These are phyloP conservation scores for Massospora cicadina DNA, from an alignment of 371 early-diverging fungal species.

Conservation along the genomic window DNA sequence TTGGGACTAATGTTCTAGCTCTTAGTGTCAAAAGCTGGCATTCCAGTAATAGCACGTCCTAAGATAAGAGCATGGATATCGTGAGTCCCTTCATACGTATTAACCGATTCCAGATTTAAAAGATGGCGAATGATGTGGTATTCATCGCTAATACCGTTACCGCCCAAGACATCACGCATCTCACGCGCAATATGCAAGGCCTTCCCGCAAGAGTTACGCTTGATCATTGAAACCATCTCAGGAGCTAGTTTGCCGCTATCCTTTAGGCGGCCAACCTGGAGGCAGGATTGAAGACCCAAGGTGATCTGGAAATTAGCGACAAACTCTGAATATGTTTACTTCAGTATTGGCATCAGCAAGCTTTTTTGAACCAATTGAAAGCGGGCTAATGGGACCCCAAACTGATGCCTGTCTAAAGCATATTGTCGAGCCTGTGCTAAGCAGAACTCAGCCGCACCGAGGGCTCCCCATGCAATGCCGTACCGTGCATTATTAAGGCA, in stretches of 20 bases:
- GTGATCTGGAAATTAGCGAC: constrained; percentile 34
- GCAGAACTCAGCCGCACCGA: constrained; percentile 94
- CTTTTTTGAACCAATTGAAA: constrained; percentile 95
- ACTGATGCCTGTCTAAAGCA: constrained; percentile 68
- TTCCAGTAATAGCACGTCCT: constrained; percentile 89
- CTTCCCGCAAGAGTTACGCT: constrained; percentile 93
- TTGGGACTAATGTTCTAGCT: no score
- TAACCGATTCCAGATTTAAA: constrained; percentile 88
- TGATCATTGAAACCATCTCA: constrained; percentile 93
- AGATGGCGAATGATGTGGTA: constrained; percentile 94
- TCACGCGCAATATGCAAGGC: constrained; percentile 81
- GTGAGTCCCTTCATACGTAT: constrained; percentile 92
- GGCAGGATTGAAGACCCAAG: constrained; percentile 72
- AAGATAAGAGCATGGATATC: constrained; percentile 91
- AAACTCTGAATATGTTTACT: constrained; percentile 15
- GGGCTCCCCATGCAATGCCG: constrained; percentile 94
- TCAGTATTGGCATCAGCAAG: constrained; percentile 89
- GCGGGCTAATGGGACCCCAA: constrained; percentile 84
- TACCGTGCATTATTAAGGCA: constrained; percentile 95
- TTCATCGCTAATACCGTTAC: constrained; percentile 93
- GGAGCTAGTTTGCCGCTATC: constrained; percentile 70
- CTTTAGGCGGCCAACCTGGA: constrained; percentile 89
- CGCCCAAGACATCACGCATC: constrained; percentile 74
- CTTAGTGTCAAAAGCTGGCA: constrained; percentile 51
- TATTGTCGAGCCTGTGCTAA: constrained; percentile 78